Evolutionary conservation across 2,329 filamentous ascomycete genomes (phyloP), one percentile per base, ranked within the genome.

Genomic region (Pseudocercospora musae): DNA sequence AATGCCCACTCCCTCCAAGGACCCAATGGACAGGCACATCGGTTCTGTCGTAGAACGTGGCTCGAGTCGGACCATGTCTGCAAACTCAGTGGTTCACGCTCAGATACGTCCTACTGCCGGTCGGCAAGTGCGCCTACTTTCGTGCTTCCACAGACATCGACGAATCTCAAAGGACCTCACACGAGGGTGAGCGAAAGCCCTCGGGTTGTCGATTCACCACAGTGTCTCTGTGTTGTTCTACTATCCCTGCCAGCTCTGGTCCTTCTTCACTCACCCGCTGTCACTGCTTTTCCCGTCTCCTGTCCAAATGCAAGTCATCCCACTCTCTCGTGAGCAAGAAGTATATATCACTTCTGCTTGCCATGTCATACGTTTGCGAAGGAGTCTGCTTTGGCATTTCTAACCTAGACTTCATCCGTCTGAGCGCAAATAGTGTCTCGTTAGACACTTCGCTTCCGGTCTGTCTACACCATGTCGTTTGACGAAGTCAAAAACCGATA

Each of bases 401-500:
- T 55, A 33, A 55, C 52, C 55, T 48, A 40, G 33, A 25, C 37
- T 21, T 52, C 53, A 21, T n/a, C n/a, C n/a, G 49, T 15, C 59
- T 44, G 23, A 33, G 37, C 37, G 25, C 50, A n/a, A 20, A 20
- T 5, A 5, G 7, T 9, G 15, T 33, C 50, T 18, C 4, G 8
- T 2, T 40, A 37, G n/a, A 37, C 29, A 25, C 33, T 27, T 31
- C 37, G 23, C 44, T 46, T 52, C 27, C 59, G n/a, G 21, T 21
- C 9, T 25, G 21, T 20, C 44, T 15, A 46, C 27, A 54, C 40
- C 21, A 68, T 68, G 66, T 68, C 66, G 13, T 49, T 60, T 40
- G 62, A 66, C 40, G 57, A 62, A n/a, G 62, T 70, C 49, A 69
- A 66, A 58, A 65, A 63, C 46, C 62, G 50, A 50, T 71, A 72